Evolutionary conservation across 371 early-diverging fungal genomes (phyloP).

Genomic region (Lichtheimia ornata): DNA sequence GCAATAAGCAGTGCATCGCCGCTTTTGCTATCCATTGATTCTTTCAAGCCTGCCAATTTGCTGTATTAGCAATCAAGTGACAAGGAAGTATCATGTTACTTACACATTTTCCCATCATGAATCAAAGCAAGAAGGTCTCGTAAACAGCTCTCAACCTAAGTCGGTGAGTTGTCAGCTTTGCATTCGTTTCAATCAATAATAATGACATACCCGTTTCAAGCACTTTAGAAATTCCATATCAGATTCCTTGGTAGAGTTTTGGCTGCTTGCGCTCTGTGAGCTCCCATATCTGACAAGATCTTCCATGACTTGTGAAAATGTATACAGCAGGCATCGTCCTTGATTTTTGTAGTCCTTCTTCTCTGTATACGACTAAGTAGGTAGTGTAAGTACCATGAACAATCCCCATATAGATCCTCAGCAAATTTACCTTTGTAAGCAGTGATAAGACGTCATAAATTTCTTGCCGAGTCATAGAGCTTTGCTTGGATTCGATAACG

Average conservation of each 20-base stretch:
- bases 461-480: constrained; percentile 17
- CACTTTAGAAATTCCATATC: constrained; percentile 29
- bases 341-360: constrained; percentile 23
- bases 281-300: constrained; percentile 33
- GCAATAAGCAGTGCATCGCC: constrained; percentile 14
- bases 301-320: constrained; percentile 20
- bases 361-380: constrained; percentile 27
- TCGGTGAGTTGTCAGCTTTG: not conserved
- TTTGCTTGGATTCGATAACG: constrained; percentile 12
- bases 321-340: constrained; percentile 32
- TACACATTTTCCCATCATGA: constrained; percentile 15
- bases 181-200: not conserved
- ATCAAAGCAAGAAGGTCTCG: constrained; percentile 13
- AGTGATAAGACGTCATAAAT: constrained; percentile 27
- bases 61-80: too few relatives aligned
- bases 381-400: not conserved
- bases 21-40: constrained; percentile 6
- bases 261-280: constrained; percentile 5
- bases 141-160: constrained; percentile 21
- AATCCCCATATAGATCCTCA: not conserved
- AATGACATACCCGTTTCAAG: constrained; percentile 19
- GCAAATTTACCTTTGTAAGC: constrained; percentile 37
- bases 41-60: constrained; percentile 8
- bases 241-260: constrained; percentile 20
- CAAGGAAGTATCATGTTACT: too few relatives aligned